These are phyloP conservation scores for Penicillium frequentans DNA, from an alignment of 2,329 filamentous ascomycete genomes.

Conservation along the genomic window DNA sequence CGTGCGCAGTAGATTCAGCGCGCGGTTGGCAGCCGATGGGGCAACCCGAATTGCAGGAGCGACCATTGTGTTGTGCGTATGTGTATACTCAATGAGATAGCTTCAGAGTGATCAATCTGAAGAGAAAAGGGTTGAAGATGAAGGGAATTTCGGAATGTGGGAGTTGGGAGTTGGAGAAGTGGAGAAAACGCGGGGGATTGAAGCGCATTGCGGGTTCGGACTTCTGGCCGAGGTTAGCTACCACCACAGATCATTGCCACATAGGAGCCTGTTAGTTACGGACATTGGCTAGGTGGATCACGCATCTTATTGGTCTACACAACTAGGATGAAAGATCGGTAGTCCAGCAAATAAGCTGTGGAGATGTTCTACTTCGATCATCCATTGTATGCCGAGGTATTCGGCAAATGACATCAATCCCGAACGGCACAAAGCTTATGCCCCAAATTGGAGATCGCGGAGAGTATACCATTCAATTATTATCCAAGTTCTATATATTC, in stretches of 20 bases:
- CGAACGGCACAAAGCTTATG: background rate
- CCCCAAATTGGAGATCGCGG: slow-evolving; percentile 8
- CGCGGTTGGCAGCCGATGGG: slow-evolving; percentile 47
- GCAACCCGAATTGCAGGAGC: slow-evolving; percentile 45
- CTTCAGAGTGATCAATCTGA: background rate
- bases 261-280: background rate
- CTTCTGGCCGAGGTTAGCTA: slow-evolving; percentile 19
- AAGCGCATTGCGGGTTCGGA: slow-evolving; percentile 12
- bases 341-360: background rate
- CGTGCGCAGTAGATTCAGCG: slow-evolving; percentile 71
- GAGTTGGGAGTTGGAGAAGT: slow-evolving; percentile 22
- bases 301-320: background rate
- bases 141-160: slow-evolving; percentile 12
- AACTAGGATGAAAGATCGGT: background rate
- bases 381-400: slow-evolving; percentile 9
- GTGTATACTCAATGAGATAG: background rate
- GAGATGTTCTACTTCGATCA: background rate
- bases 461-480: background rate
- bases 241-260: background rate
- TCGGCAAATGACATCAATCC: slow-evolving; percentile 8
- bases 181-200: slow-evolving; percentile 19
- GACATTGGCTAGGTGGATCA: background rate
- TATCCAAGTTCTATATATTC: background rate
- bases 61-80: slow-evolving; percentile 27
- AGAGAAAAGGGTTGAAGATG: background rate